Evolutionary conservation across 305 asterid genomes (phyloP).

Genomic region (Fraxinus greggii): DNA sequence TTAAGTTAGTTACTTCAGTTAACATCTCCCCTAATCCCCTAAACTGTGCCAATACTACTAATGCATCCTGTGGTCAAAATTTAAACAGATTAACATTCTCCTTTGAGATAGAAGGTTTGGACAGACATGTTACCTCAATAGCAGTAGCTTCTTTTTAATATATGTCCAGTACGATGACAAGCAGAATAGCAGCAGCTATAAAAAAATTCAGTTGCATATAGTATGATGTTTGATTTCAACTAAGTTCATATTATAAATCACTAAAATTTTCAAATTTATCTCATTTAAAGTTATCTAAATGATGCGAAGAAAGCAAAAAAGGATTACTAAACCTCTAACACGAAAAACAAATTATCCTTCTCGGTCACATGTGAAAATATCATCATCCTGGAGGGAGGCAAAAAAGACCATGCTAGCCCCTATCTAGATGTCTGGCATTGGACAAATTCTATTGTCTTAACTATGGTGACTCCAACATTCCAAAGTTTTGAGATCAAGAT

Average conservation of each 20-base stretch:
- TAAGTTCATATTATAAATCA: neutral
- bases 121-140: neutral
- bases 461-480: slow-evolving; percentile 72
- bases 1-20: too few relatives aligned
- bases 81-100: neutral
- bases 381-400: slow-evolving; percentile 50
- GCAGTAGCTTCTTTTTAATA: neutral
- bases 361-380: slow-evolving; percentile 37
- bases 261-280: neutral
- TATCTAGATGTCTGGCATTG: slow-evolving; percentile 93
- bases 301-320: neutral
- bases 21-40: neutral
- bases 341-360: slow-evolving; percentile 61
- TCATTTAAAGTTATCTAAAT: slow-evolving; percentile 11
- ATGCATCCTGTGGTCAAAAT: neutral
- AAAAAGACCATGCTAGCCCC: slow-evolving; percentile 96
- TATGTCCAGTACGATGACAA: neutral
- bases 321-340: slow-evolving; percentile 54
- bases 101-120: neutral
- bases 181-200: neutral
- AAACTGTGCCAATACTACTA: neutral
- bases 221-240: neutral
- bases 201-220: neutral
- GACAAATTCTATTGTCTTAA: slow-evolving; percentile 86
- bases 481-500: slow-evolving; percentile 66